Evolutionary conservation across 1,139 yeast species (phyloP).

Genomic region (Debaryomycetaceae sp.): DNA sequence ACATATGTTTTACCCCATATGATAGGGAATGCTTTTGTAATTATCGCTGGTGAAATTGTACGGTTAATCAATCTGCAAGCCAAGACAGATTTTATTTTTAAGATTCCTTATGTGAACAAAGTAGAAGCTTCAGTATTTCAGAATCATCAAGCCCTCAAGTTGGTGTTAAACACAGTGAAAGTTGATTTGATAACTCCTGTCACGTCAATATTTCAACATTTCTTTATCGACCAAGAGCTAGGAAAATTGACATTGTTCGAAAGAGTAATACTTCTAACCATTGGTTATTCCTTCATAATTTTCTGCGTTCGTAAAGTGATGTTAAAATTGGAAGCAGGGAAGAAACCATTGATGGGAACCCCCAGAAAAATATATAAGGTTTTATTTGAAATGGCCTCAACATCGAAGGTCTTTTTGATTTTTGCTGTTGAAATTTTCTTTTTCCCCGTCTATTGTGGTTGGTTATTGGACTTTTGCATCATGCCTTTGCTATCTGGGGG

Average conservation of each 20-base stretch:
- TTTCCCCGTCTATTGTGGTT: conserved; percentile 87
- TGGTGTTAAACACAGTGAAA: conserved; percentile 5
- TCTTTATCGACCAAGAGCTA: conserved; percentile 14
- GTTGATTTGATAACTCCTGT: conserved; percentile 16
- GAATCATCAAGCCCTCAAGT: neutral
- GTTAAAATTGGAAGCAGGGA: conserved; percentile 29
- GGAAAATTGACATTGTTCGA: conserved; percentile 25
- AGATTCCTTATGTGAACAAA: neutral
- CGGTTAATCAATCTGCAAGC: conserved; percentile 1
- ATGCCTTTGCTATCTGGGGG: conserved; percentile 47
- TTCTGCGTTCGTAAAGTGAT: conserved; percentile 29
- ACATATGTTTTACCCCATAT: conserved; percentile 56
- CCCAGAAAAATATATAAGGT: conserved; percentile 49
- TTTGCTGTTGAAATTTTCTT: conserved; percentile 76
- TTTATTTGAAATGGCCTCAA: conserved; percentile 50
- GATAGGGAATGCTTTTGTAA: conserved; percentile 36
- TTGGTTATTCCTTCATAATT: conserved; percentile 40
- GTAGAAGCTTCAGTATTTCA: neutral
- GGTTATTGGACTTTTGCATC: conserved; percentile 65
- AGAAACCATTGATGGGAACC: conserved; percentile 46
- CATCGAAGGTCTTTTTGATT: conserved; percentile 70
- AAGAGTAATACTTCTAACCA: conserved; percentile 26
- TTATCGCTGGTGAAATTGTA: conserved; percentile 10
- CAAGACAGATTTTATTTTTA: neutral
- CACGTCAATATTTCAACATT: conserved; percentile 13